phyloP scores from a whole-genome alignment of 1,139 yeast genomes.

The Kodamaea anthophila region DNA sequence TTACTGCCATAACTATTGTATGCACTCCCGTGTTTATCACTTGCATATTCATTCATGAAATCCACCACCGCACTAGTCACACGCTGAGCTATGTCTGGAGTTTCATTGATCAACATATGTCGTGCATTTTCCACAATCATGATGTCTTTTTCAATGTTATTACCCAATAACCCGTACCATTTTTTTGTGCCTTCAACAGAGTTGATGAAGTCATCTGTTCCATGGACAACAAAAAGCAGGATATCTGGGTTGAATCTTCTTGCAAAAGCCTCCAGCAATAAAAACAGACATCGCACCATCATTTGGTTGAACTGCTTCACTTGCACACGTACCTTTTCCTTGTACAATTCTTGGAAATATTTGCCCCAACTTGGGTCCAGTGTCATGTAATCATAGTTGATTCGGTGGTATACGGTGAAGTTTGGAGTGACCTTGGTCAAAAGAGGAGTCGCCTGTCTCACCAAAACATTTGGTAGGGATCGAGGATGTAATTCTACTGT shows the following conservation, averaged over 20 bases:
- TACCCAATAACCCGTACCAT: constrained; percentile 35
- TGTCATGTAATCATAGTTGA: constrained; percentile 52
- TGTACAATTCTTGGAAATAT: constrained; percentile 31
- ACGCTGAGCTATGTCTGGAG: constrained; percentile 2
- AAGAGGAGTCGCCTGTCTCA: constrained; percentile 42
- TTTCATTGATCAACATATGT: constrained; percentile 7
- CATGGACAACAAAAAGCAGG: constrained; percentile 25
- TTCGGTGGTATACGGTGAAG: constrained; percentile 49
- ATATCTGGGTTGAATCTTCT: constrained; percentile 41
- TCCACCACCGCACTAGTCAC: constrained; percentile 3
- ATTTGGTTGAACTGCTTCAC: constrained; percentile 52
- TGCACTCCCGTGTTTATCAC: constrained; percentile 7
- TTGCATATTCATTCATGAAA: constrained; percentile 6
- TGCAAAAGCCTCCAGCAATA: constrained; percentile 39
- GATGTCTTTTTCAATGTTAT: constrained; percentile 22
- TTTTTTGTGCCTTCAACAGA: constrained; percentile 46
- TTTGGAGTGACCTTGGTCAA: constrained; percentile 48
- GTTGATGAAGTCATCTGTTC: constrained; percentile 42
- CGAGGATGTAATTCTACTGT: constrained; percentile 53
- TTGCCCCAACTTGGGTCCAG: constrained; percentile 44
- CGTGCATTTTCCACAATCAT: constrained; percentile 5
- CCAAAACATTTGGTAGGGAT: constrained; percentile 49
- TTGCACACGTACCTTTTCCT: constrained; percentile 38
- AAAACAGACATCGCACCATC: constrained; percentile 53
- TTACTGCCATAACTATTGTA: constrained; percentile 3